Evolutionary conservation across 148 eudicot species (phyloP).

Genomic region (Bassia scoparia): DNA sequence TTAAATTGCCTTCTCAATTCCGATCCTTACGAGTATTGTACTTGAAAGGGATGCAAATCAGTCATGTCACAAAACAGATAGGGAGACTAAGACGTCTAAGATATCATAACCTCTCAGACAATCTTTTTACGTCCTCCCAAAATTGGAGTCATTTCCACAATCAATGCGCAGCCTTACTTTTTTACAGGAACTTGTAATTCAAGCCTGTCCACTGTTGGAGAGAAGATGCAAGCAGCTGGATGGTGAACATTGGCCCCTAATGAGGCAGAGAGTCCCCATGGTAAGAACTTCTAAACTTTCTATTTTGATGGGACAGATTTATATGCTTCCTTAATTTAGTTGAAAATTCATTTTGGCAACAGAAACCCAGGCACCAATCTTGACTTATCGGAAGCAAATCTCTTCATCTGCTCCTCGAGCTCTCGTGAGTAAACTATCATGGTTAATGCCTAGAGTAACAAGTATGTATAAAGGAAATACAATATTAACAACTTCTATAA

Average conservation of each 20-base stretch:
- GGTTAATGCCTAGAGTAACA: no score
- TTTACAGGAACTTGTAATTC: not conserved
- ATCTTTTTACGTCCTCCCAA: not conserved
- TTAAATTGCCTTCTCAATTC: not conserved
- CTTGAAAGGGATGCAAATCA: not conserved
- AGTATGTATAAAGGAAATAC: no score
- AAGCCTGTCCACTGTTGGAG: not conserved
- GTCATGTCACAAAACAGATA: not conserved
- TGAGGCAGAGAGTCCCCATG: not conserved
- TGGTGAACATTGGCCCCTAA: not conserved
- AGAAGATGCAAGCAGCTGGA: not conserved
- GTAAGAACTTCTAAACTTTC: not conserved
- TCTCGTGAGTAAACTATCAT: no score
- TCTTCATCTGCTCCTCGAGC: not conserved
- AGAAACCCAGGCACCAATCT: not conserved
- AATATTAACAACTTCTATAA: no score
- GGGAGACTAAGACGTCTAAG: constrained; percentile 15
- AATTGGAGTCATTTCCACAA: no score
- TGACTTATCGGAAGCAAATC: not conserved
- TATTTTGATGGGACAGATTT: no score
- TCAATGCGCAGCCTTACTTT: no score
- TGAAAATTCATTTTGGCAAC: not conserved
- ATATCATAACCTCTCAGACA: not conserved
- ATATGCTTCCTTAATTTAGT: not conserved
- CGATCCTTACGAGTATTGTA: not conserved